phyloP scores from a whole-genome alignment of 106 monocot species.

The Phalaenopsis aphrodite region DNA sequence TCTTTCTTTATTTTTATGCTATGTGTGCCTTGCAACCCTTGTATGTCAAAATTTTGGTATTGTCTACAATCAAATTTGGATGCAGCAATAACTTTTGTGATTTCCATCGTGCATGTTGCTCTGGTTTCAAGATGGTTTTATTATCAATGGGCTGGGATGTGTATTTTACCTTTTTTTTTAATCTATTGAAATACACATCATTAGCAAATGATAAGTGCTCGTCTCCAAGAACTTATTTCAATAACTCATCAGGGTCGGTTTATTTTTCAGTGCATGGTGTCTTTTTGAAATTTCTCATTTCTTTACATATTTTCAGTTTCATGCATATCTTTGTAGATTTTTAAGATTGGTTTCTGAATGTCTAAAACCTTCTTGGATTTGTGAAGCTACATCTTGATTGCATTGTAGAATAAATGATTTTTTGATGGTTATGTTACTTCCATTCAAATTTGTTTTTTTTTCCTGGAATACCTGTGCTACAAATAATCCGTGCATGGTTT shows the following conservation, averaged over 20 bases:
- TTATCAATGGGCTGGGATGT: background rate
- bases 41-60: too few relatives aligned
- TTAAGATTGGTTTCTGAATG: background rate
- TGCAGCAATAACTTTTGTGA: too few relatives aligned
- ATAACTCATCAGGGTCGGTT: background rate
- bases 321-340: background rate
- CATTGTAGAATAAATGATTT: constrained; percentile 1
- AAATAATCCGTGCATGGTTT: background rate
- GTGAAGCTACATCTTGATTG: background rate
- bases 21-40: too few relatives aligned
- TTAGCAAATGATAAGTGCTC: background rate
- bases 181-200: too few relatives aligned
- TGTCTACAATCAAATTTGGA: too few relatives aligned
- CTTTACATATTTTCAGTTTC: background rate
- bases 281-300: background rate
- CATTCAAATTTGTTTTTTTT: background rate
- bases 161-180: background rate
- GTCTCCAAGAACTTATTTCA: background rate
- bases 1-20: too few relatives aligned
- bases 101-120: background rate
- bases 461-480: background rate
- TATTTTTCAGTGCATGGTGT: background rate
- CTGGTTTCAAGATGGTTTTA: background rate
- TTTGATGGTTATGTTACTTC: background rate
- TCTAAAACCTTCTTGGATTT: background rate